A percentile compares a stretch with the other conserved stretches of the same genome.
These are phyloP conservation scores for Plasmodium inui DNA, from an alignment of 169 alveolate species.

Conservation along the genomic window DNA sequence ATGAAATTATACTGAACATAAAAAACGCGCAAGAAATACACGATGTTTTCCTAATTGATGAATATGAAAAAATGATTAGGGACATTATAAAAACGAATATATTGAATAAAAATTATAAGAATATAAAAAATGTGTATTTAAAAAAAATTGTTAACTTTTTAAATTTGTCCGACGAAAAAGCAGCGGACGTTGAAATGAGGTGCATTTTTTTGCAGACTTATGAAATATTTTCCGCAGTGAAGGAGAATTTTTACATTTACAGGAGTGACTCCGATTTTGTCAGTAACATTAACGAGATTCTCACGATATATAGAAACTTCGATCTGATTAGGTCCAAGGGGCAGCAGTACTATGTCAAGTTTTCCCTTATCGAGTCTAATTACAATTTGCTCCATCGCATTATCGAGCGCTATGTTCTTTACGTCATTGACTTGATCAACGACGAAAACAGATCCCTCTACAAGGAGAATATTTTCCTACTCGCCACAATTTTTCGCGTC, in stretches of 20 bases:
- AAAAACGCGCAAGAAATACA: constrained; percentile 48
- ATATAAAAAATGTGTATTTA: constrained; percentile 69
- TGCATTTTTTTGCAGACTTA: constrained; percentile 41
- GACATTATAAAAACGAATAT: constrained; percentile 62
- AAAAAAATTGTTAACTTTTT: constrained; percentile 69
- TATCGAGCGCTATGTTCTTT: constrained; percentile 54
- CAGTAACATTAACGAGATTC: constrained; percentile 43
- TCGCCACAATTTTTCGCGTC: constrained; percentile 18
- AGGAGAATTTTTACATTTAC: constrained; percentile 63
- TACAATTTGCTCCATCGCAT: constrained; percentile 22
- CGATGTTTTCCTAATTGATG: constrained; percentile 32
- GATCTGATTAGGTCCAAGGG: constrained; percentile 28
- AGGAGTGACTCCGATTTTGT: constrained; percentile 33
- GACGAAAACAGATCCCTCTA: constrained; percentile 18
- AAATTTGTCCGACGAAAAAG: constrained; percentile 51
- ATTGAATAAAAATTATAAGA: constrained; percentile 48
- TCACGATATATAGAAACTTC: constrained; percentile 41
- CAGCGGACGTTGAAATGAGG: constrained; percentile 38
- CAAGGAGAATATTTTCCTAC: constrained; percentile 36
- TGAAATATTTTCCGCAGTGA: constrained; percentile 15
- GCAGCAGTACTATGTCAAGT: constrained; percentile 21
- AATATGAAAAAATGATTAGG: constrained; percentile 67
- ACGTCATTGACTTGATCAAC: constrained; percentile 50
- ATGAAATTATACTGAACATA: constrained; percentile 60
- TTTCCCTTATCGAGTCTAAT: constrained; percentile 37